Base-by-base conservation (phyloP, 352 stramenopile species). In the Thalassiosira tumida region DNA sequence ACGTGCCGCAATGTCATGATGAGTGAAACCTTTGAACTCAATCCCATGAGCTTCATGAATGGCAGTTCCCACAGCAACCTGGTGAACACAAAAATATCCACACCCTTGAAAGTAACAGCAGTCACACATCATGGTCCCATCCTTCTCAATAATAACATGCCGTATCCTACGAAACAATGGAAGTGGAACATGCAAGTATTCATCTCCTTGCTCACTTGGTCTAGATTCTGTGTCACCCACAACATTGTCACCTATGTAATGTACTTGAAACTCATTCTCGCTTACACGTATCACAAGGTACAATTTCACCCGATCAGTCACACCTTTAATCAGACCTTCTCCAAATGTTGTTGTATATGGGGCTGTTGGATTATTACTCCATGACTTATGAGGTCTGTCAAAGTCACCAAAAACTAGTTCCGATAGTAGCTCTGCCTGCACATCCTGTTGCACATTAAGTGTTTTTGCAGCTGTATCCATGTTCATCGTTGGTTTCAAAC, bases 401-500 rank as follows among this genome's bases (percentile, higher is more conserved):
- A 51, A 83, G 41, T 51, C 76, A 54, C 5, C 10, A n/a, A 1
- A 59, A 33, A 74, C 69, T 1, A 59, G 26, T 74, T 72, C 54
- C 73, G 51, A n/a, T 35, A 41, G 26, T 24, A 74, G 50, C 35
- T 4, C 15, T 21, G 35, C 76, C 5, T 64, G 72, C 1, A 87
- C 3, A 72, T 76, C 38, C 43, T 38, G 29, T 81, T 87, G 80
- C n/a, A 70, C 62, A 33, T 62, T 81, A 17, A 87, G 31, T 43
- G 65, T 43, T 43, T 87, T 73, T 31, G 80, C 80, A 1, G 80
- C 43, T 62, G 43, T 80, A 41, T 87, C 80, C 10, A 87, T 13
- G 72, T 69, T 81, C 80, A 87, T 87, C n/a, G 69, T 88, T 47
- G 70, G 50, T 31, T 51, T 65, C 0, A 88, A 43, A 51, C 21